Base-by-base conservation (phyloP, 2,329 filamentous ascomycete species). In the Dichotomopilus funicola region DNA sequence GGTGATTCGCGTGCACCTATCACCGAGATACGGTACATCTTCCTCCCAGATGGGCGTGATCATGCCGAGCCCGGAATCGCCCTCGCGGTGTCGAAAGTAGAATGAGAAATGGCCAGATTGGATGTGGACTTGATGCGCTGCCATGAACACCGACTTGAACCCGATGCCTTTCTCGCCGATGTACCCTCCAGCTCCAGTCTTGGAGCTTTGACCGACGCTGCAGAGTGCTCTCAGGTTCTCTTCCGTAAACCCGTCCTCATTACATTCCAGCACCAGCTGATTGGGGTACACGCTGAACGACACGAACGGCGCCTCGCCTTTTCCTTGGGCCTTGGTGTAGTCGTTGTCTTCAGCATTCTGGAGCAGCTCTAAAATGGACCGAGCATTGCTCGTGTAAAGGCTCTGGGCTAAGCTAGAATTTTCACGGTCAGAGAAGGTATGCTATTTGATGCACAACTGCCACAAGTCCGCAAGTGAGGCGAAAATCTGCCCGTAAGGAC, bases 121-220 rank as follows among this genome's bases (percentile, higher is more conserved):
- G 12, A 79, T 75, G 41, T 71, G 69, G 4, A 75, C 75, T 34
- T 70, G 71, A 55, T 65, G 70, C 0, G 76, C 74, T 0, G 69
- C 75, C 62, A 70, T 77, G 58, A 79, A 80, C 1, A 77, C 74
- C 0, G 75, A 77, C 57, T 79, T 79, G 65, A 79, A 79, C 0
- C 76, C 77, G 12, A 79, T 76, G 8, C 76, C 76, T 53, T 79
- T 78, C 54, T 75, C 74, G 2, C 76, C 75, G n/a, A 77, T 76
- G 42, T 76, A 78, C 0, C 72, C 72, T 6, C 72, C 68, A 0
- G 66, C 65, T 1, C 60, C 64, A 0, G 61, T 67, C 53, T 79
- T 80, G 4, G 77, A 74, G 60, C 77, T 80, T 12, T 72, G 50
- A 0, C 73, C 72, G 1, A 78, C 67, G 1, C 62, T 51, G 59